Evolutionary conservation across 2,329 filamentous ascomycete species (phyloP).

Genomic region (Aspergillus sclerotialis): DNA sequence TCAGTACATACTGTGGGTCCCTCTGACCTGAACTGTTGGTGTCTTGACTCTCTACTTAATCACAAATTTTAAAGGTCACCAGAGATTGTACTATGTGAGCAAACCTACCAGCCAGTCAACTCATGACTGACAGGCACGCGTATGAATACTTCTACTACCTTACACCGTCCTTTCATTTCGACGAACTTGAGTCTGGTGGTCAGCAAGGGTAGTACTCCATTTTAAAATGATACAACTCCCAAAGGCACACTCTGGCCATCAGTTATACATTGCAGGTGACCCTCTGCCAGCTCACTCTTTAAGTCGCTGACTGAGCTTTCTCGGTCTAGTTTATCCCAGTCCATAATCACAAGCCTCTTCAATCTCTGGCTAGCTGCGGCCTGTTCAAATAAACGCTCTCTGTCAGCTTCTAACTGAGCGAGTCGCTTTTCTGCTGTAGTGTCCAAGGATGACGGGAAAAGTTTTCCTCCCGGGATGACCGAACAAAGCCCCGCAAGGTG

Average conservation of each 20-base stretch:
- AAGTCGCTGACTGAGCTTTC: slow-evolving; percentile 41
- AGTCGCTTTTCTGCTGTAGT: slow-evolving; percentile 37
- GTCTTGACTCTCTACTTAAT: too few relatives aligned
- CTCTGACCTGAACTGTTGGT: too few relatives aligned
- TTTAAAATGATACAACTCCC: slow-evolving; percentile 34
- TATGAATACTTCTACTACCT: too few relatives aligned
- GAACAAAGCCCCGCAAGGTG: slow-evolving; percentile 32
- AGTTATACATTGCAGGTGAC: slow-evolving; percentile 40
- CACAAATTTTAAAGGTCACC: too few relatives aligned
- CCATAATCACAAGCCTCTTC: slow-evolving; percentile 36
- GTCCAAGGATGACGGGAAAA: slow-evolving; percentile 32
- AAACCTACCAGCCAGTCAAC: too few relatives aligned
- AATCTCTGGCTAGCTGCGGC: slow-evolving; percentile 37
- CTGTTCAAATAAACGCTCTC: slow-evolving; percentile 38
- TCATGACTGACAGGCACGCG: too few relatives aligned
- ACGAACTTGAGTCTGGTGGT: too few relatives aligned
- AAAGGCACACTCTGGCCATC: slow-evolving; percentile 36
- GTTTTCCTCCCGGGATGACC: slow-evolving; percentile 37
- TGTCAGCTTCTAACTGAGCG: slow-evolving; percentile 37
- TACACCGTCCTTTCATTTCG: too few relatives aligned
- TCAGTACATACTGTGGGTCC: too few relatives aligned
- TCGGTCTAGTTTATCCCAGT: slow-evolving; percentile 42
- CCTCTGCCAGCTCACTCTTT: slow-evolving; percentile 43
- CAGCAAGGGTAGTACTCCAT: background rate
- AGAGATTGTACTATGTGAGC: too few relatives aligned